Base-by-base conservation (phyloP, 2,329 filamentous ascomycete genomes). In the Tolypocladium tundrense region DNA sequence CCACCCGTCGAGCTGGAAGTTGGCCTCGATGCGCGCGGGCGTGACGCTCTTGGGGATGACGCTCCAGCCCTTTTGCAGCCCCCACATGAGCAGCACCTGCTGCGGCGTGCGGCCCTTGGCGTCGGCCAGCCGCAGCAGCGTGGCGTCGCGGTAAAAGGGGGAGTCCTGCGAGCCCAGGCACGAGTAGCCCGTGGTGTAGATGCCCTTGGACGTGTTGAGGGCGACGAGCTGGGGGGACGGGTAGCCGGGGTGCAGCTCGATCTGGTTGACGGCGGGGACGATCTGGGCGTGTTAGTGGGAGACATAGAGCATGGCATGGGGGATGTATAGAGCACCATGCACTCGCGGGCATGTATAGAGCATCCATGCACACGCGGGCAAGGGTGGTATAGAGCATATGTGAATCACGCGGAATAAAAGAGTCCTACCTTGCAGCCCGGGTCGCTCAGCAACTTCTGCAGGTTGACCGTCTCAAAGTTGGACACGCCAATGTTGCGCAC, bases 31-130 rank as follows among this genome's bases (percentile, higher is more conserved):
- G 48, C 90, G 83, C 56, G 78, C 78, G 64, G 85, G 81, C 63
- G 83, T 91, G 59, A 92, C 88, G 56, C 83, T 88, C 81, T 96
- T 96, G 67, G 90, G 90, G 66, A 96, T 91, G 56, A 96, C 90
- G 63, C 84, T 88, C 78, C 87, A 90, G 59, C 88, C 90, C 69
- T 91, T 86, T 71, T 88, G 84, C 57, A 95, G 75, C 62, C 90
- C 90, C 90, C 90, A 96, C 66, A 85, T 78, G 62, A 96, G 75
- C 66, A 94, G 75, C 56, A 91, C 83, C 79, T 95, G 88, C 77
- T 91, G 86, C 11, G 82, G 78, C 16, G 85, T 85, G 77, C 85
- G 86, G 68, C 81, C 81, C 76, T 88, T 88, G 63, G 72, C 74
- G 69, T 86, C 75, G 39, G 88, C 88, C 55, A 91, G 75, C 60